Percentiles rank a stretch among this genome's conserved stretches.
These are phyloP conservation scores for Spongispora temasekensis DNA, from an alignment of 1,284 basidiomycete species.

Conservation along the genomic window DNA sequence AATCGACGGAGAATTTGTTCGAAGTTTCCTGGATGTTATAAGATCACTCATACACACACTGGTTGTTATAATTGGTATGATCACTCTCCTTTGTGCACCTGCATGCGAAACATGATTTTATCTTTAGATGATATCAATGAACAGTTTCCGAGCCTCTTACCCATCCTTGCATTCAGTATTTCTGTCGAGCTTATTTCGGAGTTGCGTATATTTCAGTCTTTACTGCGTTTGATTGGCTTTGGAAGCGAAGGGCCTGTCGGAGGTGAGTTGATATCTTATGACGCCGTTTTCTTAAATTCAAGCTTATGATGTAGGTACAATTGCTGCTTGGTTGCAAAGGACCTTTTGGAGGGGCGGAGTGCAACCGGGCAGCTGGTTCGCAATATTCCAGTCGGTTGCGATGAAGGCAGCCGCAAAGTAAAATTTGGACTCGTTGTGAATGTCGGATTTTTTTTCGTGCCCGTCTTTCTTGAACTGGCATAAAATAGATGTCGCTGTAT, in stretches of 20 bases:
- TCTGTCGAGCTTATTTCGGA: slow-evolving; percentile 10
- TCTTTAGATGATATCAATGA: slow-evolving; percentile 18
- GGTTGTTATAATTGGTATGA: slow-evolving; percentile 13
- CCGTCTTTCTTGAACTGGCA: too few species aligned
- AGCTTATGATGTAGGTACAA: neutral
- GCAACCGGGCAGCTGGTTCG: slow-evolving; percentile 11
- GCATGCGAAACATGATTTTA: neutral
- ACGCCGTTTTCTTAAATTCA: neutral
- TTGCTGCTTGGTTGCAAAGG: neutral
- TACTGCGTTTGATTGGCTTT: slow-evolving; percentile 19
- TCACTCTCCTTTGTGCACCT: accelerated
- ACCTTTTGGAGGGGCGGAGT: slow-evolving; percentile 8
- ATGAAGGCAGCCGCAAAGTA: slow-evolving; percentile 1
- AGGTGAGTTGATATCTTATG: slow-evolving; percentile 1
- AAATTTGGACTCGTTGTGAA: too few species aligned
- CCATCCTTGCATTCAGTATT: slow-evolving; percentile 7
- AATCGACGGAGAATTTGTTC: slow-evolving; percentile 1
- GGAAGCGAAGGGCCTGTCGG: slow-evolving; percentile 17
- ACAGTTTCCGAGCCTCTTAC: slow-evolving; percentile 12
- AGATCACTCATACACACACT: slow-evolving; percentile 1
- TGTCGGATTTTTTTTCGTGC: too few species aligned
- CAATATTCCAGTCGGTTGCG: slow-evolving; percentile 13
- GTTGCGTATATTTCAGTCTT: slow-evolving; percentile 10
- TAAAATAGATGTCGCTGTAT: too few species aligned
- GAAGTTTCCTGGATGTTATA: slow-evolving; percentile 2